These are phyloP conservation scores for Wickerhamomyces sp. DNA, from an alignment of 1,139 yeast genomes.

Conservation along the genomic window DNA sequence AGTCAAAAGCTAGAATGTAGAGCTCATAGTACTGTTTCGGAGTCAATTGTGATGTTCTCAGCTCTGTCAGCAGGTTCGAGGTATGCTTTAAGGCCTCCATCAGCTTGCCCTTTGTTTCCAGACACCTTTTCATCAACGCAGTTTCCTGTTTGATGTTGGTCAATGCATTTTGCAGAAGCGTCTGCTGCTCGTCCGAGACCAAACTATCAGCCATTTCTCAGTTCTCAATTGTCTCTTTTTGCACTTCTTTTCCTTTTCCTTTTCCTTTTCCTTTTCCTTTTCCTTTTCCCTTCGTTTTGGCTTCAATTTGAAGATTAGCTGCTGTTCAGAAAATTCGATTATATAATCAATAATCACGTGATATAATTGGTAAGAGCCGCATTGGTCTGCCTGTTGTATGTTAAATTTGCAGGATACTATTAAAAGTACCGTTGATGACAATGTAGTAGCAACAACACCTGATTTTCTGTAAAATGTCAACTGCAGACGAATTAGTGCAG, in stretches of 20 bases:
- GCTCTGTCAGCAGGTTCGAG: conserved; percentile 74
- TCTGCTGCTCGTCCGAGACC: conserved; percentile 8
- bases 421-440: not conserved
- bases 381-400: not conserved
- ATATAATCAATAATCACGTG: too few species aligned
- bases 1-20: conserved; percentile 81
- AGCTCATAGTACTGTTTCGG: conserved; percentile 95
- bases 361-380: too few species aligned
- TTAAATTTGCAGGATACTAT: not conserved
- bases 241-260: too few species aligned
- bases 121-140: conserved; percentile 68
- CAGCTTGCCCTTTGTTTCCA: conserved; percentile 62
- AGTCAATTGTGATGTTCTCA: conserved; percentile 68
- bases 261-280: too few species aligned
- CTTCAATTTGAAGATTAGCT: too few species aligned
- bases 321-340: too few species aligned
- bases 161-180: conserved; percentile 17
- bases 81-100: conserved; percentile 90
- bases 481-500: too few species aligned
- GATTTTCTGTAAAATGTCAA: not conserved
- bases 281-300: too few species aligned
- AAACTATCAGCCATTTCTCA: not conserved
- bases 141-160: conserved; percentile 62
- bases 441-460: too few species aligned
- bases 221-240: too few species aligned